Base-by-base conservation (phyloP, 345 rosid genomes). In the Hibiscus trionum region DNA sequence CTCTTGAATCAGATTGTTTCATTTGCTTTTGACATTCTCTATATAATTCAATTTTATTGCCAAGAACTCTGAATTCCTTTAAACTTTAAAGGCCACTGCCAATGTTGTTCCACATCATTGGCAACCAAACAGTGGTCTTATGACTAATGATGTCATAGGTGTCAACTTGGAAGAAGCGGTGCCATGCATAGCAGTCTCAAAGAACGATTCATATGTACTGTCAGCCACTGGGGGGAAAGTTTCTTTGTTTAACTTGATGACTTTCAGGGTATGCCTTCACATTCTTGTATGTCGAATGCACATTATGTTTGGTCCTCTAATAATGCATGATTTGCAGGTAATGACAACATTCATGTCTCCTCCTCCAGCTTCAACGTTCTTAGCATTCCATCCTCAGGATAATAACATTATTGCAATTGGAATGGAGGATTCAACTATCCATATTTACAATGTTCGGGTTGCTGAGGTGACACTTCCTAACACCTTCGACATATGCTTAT, bases 201-300 rank as follows among this genome's bases (percentile, higher is more conserved):
- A 94, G 80, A 94, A 91, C 39, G 97, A 94, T 77, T 88, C 93
- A 0, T 94, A 94, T 79, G 95, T 94, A 69, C 85, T 90, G 91
- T 94, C 98, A 10, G 97, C 97, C 42, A 80, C 90, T 70, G 98
- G 98, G 26, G 96, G 98, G 59, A 93, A 88, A 79, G 88, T 87
- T 71, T 91, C 98, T 8, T 77, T 93, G 76, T 93, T 93, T 73
- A 94, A 94, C 82, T 85, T 91, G 98, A 85, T 88, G 95, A 90
- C 89, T 31, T 94, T 91, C 82, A 91, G 86, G 95, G 98, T 89
- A 87, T 58, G 73, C 33, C 19, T 24, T 68, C 26, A 47, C 5
- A 0, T 49, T 2, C 44, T 50, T 1, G 4, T 67, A 46, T 68
- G 1, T 66, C 12, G 7, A 14, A 12, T 44, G 4, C 21, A 11